Percentiles rank a stretch among this genome's conserved stretches.
phyloP scores from a whole-genome alignment of 2,329 filamentous ascomycete genomes.

The Alternaria sp. region DNA sequence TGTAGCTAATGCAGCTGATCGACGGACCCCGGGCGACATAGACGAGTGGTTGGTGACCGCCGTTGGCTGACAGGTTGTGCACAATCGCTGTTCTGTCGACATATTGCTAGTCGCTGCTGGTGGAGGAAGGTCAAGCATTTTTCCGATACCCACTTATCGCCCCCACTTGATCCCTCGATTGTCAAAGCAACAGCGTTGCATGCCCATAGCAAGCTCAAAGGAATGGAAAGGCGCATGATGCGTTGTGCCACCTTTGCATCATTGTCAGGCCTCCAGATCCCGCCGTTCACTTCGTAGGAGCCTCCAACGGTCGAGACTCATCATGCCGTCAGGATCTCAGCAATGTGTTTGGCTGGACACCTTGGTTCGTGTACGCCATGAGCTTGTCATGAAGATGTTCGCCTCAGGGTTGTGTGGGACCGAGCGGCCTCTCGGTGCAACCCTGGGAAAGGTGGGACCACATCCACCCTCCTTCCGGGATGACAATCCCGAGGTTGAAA shows the following conservation, averaged over 20 bases:
- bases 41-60: constrained; percentile 19
- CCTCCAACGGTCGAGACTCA: neutral
- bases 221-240: constrained; percentile 15
- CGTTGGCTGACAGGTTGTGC: constrained; percentile 35
- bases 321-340: neutral
- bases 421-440: constrained; percentile 18
- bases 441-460: constrained; percentile 19
- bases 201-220: constrained; percentile 4
- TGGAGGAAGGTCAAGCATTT: constrained; percentile 17
- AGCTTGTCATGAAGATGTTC: constrained; percentile 14
- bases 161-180: constrained; percentile 16
- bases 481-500: constrained; percentile 18
- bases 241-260: constrained; percentile 11
- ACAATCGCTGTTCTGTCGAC: constrained; percentile 22
- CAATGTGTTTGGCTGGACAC: neutral
- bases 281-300: constrained; percentile 7
- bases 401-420: constrained; percentile 11
- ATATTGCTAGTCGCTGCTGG: constrained; percentile 7
- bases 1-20: constrained; percentile 41
- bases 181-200: constrained; percentile 15
- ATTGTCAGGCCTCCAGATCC: neutral
- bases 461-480: constrained; percentile 8
- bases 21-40: constrained; percentile 29
- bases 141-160: constrained; percentile 10
- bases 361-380: constrained; percentile 11